Conservation (phyloP, 1,139 yeast genomes). For the Candida pseudoviswanathii region DNA sequence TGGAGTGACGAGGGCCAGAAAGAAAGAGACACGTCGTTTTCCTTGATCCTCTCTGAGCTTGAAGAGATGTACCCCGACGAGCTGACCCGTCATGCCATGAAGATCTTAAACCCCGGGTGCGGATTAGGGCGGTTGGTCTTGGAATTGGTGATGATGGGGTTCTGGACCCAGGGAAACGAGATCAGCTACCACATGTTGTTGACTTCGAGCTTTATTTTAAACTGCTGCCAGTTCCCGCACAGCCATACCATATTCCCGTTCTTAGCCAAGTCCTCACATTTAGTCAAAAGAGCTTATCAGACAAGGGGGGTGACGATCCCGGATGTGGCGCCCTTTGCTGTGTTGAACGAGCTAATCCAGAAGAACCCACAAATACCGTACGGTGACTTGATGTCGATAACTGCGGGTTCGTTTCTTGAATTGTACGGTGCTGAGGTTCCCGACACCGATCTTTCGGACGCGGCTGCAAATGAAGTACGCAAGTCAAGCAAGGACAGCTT, state of each 20-base stretch:
- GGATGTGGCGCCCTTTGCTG: constrained; percentile 47
- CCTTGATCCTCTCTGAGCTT: constrained; percentile 48
- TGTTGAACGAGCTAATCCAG: constrained; percentile 26
- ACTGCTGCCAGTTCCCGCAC: constrained; percentile 46
- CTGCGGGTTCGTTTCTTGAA: constrained; percentile 80
- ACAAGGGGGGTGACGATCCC: constrained; percentile 55
- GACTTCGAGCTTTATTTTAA: constrained; percentile 64
- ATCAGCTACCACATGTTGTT: constrained; percentile 80
- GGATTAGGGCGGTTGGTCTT: constrained; percentile 81
- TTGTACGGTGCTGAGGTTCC: constrained; percentile 57
- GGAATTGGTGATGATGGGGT: constrained; percentile 70
- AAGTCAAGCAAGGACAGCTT: constrained; percentile 36
- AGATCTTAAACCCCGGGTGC: constrained; percentile 76
- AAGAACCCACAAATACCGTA: constrained; percentile 45
- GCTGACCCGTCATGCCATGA: constrained; percentile 38
- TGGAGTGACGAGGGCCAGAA: constrained; percentile 67
- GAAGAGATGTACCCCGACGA: constrained; percentile 44
- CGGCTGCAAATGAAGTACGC: constrained; percentile 45
- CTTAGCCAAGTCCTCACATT: constrained; percentile 54
- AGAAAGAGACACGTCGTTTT: constrained; percentile 55
- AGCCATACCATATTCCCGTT: constrained; percentile 53
- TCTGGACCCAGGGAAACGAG: constrained; percentile 83
- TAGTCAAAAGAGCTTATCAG: constrained; percentile 46
- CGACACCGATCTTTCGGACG: constrained; percentile 19
- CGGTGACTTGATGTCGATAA: constrained; percentile 67